These are phyloP conservation scores for Verticillium klebahnii DNA, from an alignment of 2,329 filamentous ascomycete species.

Conservation along the genomic window DNA sequence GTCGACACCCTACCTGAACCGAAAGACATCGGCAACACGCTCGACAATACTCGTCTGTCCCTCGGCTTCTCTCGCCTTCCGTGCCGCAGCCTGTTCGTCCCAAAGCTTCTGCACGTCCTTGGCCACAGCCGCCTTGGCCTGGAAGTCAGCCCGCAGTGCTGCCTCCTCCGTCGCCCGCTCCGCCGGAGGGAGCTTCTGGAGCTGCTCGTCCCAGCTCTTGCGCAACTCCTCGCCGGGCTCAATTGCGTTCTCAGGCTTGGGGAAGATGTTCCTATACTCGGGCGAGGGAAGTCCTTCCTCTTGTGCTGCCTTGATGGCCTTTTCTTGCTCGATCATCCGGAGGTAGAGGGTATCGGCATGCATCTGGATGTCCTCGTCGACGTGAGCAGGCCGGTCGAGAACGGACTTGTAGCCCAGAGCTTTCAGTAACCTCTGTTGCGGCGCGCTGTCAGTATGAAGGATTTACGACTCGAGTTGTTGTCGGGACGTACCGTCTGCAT, in stretches of 20 bases:
- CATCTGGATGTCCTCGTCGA: conserved; percentile 90
- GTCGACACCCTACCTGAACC: not conserved
- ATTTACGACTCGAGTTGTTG: not conserved
- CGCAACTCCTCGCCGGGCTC: conserved; percentile 41
- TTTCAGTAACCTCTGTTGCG: conserved; percentile 71
- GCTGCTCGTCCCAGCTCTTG: conserved; percentile 45
- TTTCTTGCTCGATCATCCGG: conserved; percentile 79
- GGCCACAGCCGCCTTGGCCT: conserved; percentile 57
- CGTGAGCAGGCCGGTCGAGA: conserved; percentile 56
- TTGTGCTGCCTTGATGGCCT: conserved; percentile 64
- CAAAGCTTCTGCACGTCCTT: conserved; percentile 49
- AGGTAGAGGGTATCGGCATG: conserved; percentile 90
- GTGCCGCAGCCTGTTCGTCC: conserved; percentile 49
- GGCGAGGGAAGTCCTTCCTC: conserved; percentile 55
- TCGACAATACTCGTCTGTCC: conserved; percentile 44
- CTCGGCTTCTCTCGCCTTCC: conserved; percentile 51
- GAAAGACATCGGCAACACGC: conserved; percentile 22
- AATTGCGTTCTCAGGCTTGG: conserved; percentile 19
- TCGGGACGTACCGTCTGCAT: conserved; percentile 66
- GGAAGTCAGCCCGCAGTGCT: conserved; percentile 57
- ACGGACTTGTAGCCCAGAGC: conserved; percentile 80
- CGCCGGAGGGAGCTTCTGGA: conserved; percentile 52
- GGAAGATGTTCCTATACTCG: conserved; percentile 53
- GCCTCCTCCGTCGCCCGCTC: conserved; percentile 60
- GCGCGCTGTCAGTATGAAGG: not conserved